These are phyloP conservation scores for Alternaria sp. DNA, from an alignment of 2,329 filamentous ascomycete species.

Conservation along the genomic window DNA sequence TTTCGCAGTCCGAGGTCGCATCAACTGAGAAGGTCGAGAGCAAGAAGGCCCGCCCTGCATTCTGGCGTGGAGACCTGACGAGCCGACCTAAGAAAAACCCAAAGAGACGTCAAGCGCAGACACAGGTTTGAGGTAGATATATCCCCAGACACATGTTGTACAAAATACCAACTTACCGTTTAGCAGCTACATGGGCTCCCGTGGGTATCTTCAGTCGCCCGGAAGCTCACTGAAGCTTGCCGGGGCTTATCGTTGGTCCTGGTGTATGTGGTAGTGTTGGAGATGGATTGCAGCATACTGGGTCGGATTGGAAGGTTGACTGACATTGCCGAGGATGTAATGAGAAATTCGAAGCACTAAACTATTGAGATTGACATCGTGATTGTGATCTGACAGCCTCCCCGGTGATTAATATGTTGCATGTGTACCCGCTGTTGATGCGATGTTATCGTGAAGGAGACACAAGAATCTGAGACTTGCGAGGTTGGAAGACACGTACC, in stretches of 20 bases:
- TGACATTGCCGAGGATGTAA: accelerated
- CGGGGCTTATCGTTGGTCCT: not conserved
- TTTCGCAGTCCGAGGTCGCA: too few relatives aligned
- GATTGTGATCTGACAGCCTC: not conserved
- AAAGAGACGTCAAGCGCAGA: too few relatives aligned
- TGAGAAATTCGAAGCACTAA: not conserved
- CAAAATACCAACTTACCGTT: not conserved
- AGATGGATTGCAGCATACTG: not conserved
- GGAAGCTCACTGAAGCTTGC: not conserved
- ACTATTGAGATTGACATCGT: not conserved
- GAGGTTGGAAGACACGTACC: not conserved
- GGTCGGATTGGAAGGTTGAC: not conserved
- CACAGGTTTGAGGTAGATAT: not conserved
- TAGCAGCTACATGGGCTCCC: not conserved
- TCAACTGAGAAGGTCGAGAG: too few relatives aligned
- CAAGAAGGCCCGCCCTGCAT: too few relatives aligned
- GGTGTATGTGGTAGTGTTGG: not conserved
- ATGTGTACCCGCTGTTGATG: not conserved
- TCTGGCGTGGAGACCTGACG: too few relatives aligned
- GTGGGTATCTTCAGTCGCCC: not conserved
- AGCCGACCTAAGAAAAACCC: too few relatives aligned
- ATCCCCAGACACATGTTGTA: not conserved
- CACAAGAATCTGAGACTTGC: not conserved
- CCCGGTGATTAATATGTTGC: not conserved
- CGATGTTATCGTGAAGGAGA: not conserved